Conservation (phyloP, 2,329 filamentous ascomycete genomes). For the Nannizziopsis barbatae region DNA sequence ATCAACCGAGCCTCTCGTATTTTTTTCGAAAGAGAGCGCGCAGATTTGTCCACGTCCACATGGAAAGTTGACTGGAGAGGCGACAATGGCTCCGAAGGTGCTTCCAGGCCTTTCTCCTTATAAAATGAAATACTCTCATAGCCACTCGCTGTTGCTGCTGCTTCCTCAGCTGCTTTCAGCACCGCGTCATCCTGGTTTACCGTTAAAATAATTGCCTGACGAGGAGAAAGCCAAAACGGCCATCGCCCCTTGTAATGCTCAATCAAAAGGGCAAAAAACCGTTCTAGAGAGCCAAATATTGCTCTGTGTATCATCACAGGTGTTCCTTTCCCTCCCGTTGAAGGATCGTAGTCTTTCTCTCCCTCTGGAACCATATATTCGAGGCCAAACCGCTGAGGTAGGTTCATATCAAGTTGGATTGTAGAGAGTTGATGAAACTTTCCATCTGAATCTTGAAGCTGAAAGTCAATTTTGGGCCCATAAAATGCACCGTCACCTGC, state of each 20-base stretch:
- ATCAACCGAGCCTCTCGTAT: constrained; percentile 58
- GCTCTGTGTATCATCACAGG: constrained; percentile 80
- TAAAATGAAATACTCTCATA: constrained; percentile 13
- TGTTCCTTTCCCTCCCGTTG: constrained; percentile 46
- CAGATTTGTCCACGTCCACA: constrained; percentile 59
- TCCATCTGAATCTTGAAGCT: constrained; percentile 65
- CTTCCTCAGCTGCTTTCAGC: constrained; percentile 39
- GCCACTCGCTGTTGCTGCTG: constrained; percentile 42
- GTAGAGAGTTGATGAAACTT: constrained; percentile 85
- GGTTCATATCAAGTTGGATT: constrained; percentile 80
- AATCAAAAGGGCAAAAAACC: constrained; percentile 73
- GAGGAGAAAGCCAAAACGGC: constrained; percentile 81
- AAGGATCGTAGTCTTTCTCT: constrained; percentile 31
- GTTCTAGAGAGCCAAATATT: constrained; percentile 71
- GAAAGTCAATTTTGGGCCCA: constrained; percentile 82
- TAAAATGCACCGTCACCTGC: constrained; percentile 82
- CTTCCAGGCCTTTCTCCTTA: constrained; percentile 14
- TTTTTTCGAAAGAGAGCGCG: constrained; percentile 55
- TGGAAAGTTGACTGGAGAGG: constrained; percentile 50
- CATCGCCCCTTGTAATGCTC: constrained; percentile 71
- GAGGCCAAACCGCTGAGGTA: constrained; percentile 69
- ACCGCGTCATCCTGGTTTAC: constrained; percentile 47
- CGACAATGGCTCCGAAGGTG: constrained; percentile 31
- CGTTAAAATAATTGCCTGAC: constrained; percentile 63
- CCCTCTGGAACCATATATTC: constrained; percentile 51